phyloP scores from a whole-genome alignment of 345 rosid genomes.

The Melaleuca quinquenervia region DNA sequence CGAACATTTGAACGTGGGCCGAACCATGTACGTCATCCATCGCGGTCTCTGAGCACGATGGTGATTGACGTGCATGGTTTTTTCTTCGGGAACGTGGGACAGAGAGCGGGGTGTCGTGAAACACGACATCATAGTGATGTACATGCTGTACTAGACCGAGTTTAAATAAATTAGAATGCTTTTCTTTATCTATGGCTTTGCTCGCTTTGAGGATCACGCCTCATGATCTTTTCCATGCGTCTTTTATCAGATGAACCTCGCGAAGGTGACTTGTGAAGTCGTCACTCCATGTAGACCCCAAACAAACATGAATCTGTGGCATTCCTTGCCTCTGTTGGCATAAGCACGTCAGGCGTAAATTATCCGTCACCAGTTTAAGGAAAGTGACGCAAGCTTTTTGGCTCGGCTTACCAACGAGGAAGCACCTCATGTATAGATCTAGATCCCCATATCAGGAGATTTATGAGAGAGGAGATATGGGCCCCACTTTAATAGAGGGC shows the following conservation, averaged over 20 bases:
- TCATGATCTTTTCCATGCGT: background rate
- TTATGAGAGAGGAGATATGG: too few relatives aligned
- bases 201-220: background rate
- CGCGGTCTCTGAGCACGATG: background rate
- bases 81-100: background rate
- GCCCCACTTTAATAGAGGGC: too few relatives aligned
- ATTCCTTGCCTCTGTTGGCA: background rate
- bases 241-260: background rate
- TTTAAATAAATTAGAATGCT: background rate
- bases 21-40: background rate
- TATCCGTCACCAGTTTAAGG: background rate
- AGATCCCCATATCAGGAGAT: too few relatives aligned
- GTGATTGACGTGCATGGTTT: background rate
- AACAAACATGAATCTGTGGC: background rate
- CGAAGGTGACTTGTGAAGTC: background rate
- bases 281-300: background rate
- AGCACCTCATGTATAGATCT: background rate
- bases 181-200: background rate
- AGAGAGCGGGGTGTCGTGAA: background rate
- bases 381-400: background rate
- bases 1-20: background rate
- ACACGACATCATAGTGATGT: background rate
- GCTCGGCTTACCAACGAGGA: background rate
- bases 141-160: background rate
- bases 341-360: background rate